A percentile compares a stretch with the other conserved stretches of the same genome.
Conservation (phyloP, 1,139 yeast species). For the Eremothecium coryli region DNA sequence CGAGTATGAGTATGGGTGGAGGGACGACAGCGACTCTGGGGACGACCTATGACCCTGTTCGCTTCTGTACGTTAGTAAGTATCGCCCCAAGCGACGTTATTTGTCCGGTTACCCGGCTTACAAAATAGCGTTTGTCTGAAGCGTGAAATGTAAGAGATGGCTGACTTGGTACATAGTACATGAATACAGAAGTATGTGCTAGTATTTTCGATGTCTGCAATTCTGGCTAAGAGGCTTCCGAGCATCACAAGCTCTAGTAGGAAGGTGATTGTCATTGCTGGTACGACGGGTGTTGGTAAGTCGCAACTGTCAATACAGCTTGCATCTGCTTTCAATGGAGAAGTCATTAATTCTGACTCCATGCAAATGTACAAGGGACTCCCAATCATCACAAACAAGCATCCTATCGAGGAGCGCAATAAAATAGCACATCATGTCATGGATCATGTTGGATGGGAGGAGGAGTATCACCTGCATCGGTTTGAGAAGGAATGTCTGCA, state of each 20-base stretch:
- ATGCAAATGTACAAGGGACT: conserved; percentile 82
- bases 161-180: too few relatives aligned
- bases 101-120: neutral
- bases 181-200: too few relatives aligned
- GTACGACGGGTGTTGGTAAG: conserved; percentile 98
- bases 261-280: conserved; percentile 62
- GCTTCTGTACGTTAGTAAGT: neutral
- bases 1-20: conserved; percentile 52
- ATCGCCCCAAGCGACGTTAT: neutral
- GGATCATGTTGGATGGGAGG: conserved; percentile 72
- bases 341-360: conserved; percentile 89
- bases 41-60: conserved; percentile 18
- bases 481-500: conserved; percentile 62
- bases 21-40: conserved; percentile 36
- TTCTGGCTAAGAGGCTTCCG: too few relatives aligned
- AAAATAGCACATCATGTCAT: conserved; percentile 79
- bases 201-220: too few relatives aligned
- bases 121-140: too few relatives aligned
- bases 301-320: conserved; percentile 72
- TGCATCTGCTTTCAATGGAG: conserved; percentile 73
- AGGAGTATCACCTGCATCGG: conserved; percentile 75
- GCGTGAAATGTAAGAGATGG: too few relatives aligned
- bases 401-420: conserved; percentile 66
- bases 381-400: conserved; percentile 83
- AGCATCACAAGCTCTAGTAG: too few relatives aligned